Conservation (phyloP, 805 yeast species). For the Blastobotrys americana region DNA sequence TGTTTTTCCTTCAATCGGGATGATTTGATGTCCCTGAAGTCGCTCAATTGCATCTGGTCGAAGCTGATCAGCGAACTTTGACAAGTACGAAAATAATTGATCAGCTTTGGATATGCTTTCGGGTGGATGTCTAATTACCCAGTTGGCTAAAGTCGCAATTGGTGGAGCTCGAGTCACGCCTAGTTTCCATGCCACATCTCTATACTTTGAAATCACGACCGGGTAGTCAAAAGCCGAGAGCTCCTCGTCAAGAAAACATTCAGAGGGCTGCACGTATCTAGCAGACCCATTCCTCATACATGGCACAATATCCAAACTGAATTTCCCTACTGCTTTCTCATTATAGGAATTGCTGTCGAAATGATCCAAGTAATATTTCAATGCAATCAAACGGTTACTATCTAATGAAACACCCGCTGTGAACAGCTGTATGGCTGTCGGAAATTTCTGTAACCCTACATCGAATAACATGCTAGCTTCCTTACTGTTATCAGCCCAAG, state of each 20-base stretch:
- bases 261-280: slow-evolving; percentile 16
- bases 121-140: slow-evolving; percentile 22
- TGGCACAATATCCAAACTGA: slow-evolving; percentile 18
- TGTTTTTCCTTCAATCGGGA: slow-evolving; percentile 19
- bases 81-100: slow-evolving; percentile 26
- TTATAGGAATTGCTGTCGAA: slow-evolving; percentile 22
- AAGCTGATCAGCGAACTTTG: slow-evolving; percentile 22
- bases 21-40: slow-evolving; percentile 20
- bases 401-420: slow-evolving; percentile 10
- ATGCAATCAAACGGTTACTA: slow-evolving; percentile 18
- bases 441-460: slow-evolving; percentile 28
- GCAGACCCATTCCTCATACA: slow-evolving; percentile 11
- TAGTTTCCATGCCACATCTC: slow-evolving; percentile 25
- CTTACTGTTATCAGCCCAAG: slow-evolving; percentile 23
- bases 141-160: slow-evolving; percentile 14
- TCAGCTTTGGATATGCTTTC: slow-evolving; percentile 18
- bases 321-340: slow-evolving; percentile 1
- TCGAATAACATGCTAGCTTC: slow-evolving; percentile 27
- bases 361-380: slow-evolving; percentile 25
- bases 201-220: slow-evolving; percentile 20
- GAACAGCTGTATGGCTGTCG: slow-evolving; percentile 23
- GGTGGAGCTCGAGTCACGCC: slow-evolving; percentile 29
- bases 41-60: slow-evolving; percentile 14
- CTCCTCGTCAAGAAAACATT: slow-evolving; percentile 22
- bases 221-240: slow-evolving; percentile 27